Conservation (phyloP, 108 stramenopile genomes). For the Chaetoceros muelleri region DNA sequence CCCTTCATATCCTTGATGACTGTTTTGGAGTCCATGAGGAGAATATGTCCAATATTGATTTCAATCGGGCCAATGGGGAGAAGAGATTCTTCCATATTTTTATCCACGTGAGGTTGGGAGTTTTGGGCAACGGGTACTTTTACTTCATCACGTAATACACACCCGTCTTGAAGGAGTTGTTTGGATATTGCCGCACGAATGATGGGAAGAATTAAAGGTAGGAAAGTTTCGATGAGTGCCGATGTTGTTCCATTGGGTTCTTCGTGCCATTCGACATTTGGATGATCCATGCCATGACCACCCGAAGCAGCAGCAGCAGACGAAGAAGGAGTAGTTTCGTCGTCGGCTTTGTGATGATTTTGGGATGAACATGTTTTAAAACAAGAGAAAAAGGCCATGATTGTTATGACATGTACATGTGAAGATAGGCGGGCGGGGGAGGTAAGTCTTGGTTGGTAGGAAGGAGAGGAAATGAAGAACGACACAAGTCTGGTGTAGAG, state of each 20-base stretch:
- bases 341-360: too few species aligned
- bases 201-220: constrained; percentile 2
- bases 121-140: not conserved
- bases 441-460: too few species aligned
- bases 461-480: too few species aligned
- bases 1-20: constrained; percentile 3
- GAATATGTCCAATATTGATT: not conserved
- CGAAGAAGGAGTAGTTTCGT: too few species aligned
- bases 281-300: too few species aligned
- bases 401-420: too few species aligned
- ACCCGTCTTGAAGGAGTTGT: constrained; percentile 1
- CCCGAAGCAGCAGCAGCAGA: too few species aligned
- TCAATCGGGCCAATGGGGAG: not conserved
- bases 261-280: too few species aligned
- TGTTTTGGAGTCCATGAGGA: not conserved
- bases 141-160: constrained; percentile 1
- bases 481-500: too few species aligned
- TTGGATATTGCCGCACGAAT: not conserved
- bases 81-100: not conserved
- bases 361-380: too few species aligned
- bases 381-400: too few species aligned
- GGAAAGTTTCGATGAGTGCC: constrained; percentile 3
- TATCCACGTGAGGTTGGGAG: not conserved
- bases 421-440: too few species aligned
- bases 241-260: constrained; percentile 1